Percentiles rank a stretch among this genome's conserved stretches.
These are phyloP conservation scores for Trebouxiophyceae sp. DNA, from an alignment of 163 green algal species.

Conservation along the genomic window DNA sequence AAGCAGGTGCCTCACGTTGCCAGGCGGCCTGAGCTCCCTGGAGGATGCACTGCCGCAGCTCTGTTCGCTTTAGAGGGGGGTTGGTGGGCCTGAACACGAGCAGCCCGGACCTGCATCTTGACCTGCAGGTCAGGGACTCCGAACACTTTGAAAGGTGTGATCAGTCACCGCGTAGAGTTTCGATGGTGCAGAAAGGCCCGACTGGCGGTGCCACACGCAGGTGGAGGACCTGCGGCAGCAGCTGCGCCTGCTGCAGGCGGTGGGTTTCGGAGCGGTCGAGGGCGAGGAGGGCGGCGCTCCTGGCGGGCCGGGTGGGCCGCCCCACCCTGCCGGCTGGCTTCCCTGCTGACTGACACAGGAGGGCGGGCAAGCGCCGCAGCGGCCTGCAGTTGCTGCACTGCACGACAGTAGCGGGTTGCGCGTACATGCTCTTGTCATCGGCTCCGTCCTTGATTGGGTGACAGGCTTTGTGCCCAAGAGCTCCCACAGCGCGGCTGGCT, in stretches of 20 bases:
- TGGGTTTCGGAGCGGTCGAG: constrained; percentile 52
- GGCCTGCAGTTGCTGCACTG: neutral
- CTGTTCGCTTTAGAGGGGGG: too few relatives aligned
- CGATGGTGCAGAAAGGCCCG: neutral
- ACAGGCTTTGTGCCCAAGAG: too few relatives aligned
- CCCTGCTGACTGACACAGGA: neutral
- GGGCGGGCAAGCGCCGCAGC: neutral
- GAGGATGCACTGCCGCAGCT: too few relatives aligned
- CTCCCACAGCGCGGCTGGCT: too few relatives aligned
- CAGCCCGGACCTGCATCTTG: too few relatives aligned
- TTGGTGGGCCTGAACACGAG: too few relatives aligned
- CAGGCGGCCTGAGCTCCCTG: too few relatives aligned
- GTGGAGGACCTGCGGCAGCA: constrained; percentile 65
- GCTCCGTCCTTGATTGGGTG: too few relatives aligned
- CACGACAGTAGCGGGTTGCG: neutral
- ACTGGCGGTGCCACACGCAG: constrained; percentile 14
- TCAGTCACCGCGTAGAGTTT: constrained; percentile 10
- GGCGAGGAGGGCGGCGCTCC: constrained; percentile 9
- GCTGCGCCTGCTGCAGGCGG: constrained; percentile 50
- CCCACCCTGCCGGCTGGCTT: neutral
- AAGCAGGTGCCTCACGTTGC: too few relatives aligned
- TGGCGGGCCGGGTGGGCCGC: too few relatives aligned
- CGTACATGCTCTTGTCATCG: too few relatives aligned
- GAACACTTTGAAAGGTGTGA: constrained; percentile 5
- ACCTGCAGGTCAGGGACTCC: too few relatives aligned